Conservation (phyloP, 805 yeast genomes). For the Metschnikowia gelsemii region DNA sequence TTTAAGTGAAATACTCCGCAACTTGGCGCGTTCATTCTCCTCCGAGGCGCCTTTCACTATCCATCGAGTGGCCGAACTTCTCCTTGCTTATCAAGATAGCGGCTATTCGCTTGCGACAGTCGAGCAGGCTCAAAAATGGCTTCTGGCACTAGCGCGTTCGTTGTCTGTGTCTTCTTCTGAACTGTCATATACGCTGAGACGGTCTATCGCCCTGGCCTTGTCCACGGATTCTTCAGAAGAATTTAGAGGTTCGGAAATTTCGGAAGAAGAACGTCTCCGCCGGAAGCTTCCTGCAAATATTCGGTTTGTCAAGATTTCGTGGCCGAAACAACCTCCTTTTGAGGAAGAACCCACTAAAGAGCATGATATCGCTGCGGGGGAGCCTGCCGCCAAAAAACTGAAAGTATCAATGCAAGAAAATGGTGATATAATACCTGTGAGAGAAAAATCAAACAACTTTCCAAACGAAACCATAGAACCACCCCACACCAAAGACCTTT, state of each 20-base stretch:
- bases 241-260: neutral
- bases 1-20: constrained; percentile 7
- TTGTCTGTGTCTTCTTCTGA: constrained; percentile 17
- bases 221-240: constrained; percentile 1
- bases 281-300: constrained; percentile 18
- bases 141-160: constrained; percentile 16
- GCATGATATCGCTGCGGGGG: neutral
- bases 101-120: constrained; percentile 17
- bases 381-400: neutral
- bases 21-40: constrained; percentile 29
- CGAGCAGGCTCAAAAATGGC: constrained; percentile 18
- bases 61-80: constrained; percentile 19
- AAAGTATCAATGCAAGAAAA: neutral
- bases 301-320: constrained; percentile 14
- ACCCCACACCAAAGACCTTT: too few relatives aligned
- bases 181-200: constrained; percentile 3
- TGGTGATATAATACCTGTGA: neutral
- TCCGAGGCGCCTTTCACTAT: constrained; percentile 22
- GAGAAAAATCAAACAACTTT: neutral
- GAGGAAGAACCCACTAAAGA: neutral
- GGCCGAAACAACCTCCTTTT: constrained; percentile 6
- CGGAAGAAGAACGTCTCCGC: constrained; percentile 11
- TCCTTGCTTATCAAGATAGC: constrained; percentile 15
- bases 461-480: neutral
- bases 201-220: constrained; percentile 1